A percentile compares a stretch with the other conserved stretches of the same genome.
Evolutionary conservation across 2,329 filamentous ascomycete genomes (phyloP).

Genomic region (Colletotrichum brevisporum): DNA sequence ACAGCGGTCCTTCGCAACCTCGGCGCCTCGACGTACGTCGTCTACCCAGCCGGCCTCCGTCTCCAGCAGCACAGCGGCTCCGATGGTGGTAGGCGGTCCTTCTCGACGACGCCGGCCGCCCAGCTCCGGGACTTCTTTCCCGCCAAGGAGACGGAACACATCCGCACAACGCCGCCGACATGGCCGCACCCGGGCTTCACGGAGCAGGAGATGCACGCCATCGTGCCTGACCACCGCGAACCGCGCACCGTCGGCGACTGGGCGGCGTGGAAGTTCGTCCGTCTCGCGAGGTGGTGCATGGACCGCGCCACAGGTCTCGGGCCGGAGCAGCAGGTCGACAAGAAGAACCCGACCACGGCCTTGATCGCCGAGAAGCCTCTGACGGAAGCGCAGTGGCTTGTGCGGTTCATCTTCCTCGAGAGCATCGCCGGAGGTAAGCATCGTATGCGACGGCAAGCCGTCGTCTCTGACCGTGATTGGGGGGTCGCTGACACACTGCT

Average conservation of each 20-base stretch:
- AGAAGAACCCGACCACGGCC: conserved; percentile 68
- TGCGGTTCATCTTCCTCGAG: conserved; percentile 82
- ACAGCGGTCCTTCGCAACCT: conserved; percentile 39
- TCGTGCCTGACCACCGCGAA: conserved; percentile 83
- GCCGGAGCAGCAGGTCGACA: conserved; percentile 79
- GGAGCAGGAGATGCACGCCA: conserved; percentile 80
- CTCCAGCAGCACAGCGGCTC: conserved; percentile 41
- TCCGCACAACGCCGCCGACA: conserved; percentile 73
- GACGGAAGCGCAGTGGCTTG: conserved; percentile 86
- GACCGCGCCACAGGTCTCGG: conserved; percentile 82
- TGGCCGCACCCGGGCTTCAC: conserved; percentile 84
- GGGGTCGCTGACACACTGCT: background rate
- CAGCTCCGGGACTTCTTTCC: conserved; percentile 75
- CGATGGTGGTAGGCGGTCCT: conserved; percentile 47
- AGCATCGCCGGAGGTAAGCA: conserved; percentile 79
- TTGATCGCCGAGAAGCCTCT: conserved; percentile 70
- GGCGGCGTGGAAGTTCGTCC: conserved; percentile 82
- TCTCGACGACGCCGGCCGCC: conserved; percentile 63
- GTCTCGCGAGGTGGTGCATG: conserved; percentile 82
- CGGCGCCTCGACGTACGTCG: conserved; percentile 26
- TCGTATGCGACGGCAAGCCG: too few relatives aligned
- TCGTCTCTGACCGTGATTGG: too few relatives aligned
- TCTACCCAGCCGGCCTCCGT: conserved; percentile 48
- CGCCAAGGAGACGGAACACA: conserved; percentile 70
- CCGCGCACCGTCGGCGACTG: conserved; percentile 82